Base-by-base conservation (phyloP, 305 asterid genomes). In the Euphrasia arctica region DNA sequence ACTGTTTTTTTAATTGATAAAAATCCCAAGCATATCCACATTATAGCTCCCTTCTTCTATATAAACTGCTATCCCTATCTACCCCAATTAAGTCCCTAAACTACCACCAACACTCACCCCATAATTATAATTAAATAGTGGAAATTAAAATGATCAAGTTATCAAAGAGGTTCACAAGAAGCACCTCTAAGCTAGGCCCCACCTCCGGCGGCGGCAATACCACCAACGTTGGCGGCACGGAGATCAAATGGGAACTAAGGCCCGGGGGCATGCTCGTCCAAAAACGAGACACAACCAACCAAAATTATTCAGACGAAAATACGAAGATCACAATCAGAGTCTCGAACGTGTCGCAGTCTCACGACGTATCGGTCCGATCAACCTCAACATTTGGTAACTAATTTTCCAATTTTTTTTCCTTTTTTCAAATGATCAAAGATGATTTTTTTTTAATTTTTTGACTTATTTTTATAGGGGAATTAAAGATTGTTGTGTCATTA, bases 221-320 rank as follows among this genome's bases (percentile, higher is more conserved):
- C 58, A 18, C 22, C 22, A 18, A 18, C 22, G 22, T 18, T 18
- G 22, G 22, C 22, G 22, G 22, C 22, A 18, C 22, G 22, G 88
- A 85, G 67, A 90, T 87, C 63, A 82, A 82, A 58, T 90, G 95
- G 97, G 95, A 89, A 48, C 58, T 87, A 3, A 78, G 97, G 54
- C 97, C 97, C 0, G 97, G 97, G 0, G 97, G 97, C 54, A 90
- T 90, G 97, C 79, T 90, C 7, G 97, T 90, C 4, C 97, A 90
- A 54, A 90, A 73, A 57, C 70, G 97, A 72, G 91, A 82, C 12
- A 75, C 41, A 60, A 66, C 64, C 11, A 65, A 70, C 48, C 68
- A 0, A 18, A 18, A 39, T 39, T 39, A 7, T 6, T 39, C 34
- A 8, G 79, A 55, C 1, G 85, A 80, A 41, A 65, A 61, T 9